Percentiles rank a stretch among this genome's conserved stretches.
These are phyloP conservation scores for Jimgerdemannia lactiflua DNA, from an alignment of 192 early-diverging fungal species.

Conservation along the genomic window DNA sequence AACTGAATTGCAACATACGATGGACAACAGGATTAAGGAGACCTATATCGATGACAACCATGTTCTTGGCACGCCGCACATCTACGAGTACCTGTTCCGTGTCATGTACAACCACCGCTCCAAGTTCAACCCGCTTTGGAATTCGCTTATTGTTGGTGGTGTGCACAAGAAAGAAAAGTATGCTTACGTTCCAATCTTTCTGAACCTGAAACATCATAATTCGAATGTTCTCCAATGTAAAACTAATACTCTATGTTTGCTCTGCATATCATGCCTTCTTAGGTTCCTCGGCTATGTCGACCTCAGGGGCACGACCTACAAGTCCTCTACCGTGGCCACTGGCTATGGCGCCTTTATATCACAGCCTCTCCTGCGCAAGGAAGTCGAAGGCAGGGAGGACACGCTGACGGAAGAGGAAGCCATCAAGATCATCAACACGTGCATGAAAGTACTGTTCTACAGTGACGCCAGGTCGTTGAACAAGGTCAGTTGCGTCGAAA, in stretches of 20 bases:
- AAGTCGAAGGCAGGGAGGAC: constrained; percentile 82
- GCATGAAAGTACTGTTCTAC: constrained; percentile 93
- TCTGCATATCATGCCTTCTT: too few relatives aligned
- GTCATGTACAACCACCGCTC: constrained; percentile 91
- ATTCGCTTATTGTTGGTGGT: constrained; percentile 90
- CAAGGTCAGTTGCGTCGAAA: constrained; percentile 54
- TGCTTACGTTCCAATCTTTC: too few relatives aligned
- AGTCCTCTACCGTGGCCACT: constrained; percentile 87
- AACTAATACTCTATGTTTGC: too few relatives aligned
- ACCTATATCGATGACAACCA: constrained; percentile 89
- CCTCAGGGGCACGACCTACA: constrained; percentile 91
- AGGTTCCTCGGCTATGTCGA: constrained; percentile 91
- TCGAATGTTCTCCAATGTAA: too few relatives aligned
- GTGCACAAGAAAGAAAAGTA: constrained; percentile 72
- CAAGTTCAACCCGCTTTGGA: constrained; percentile 95
- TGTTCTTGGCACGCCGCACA: constrained; percentile 75
- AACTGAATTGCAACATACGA: background rate
- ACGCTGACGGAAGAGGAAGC: constrained; percentile 91
- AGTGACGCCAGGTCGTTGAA: constrained; percentile 92
- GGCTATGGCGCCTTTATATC: constrained; percentile 92
- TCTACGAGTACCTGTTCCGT: constrained; percentile 88
- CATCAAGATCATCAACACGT: constrained; percentile 75
- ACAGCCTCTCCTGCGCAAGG: constrained; percentile 89
- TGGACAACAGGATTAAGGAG: constrained; percentile 70
- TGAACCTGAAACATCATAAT: too few relatives aligned